Evolutionary conservation across 257 asterid species (phyloP), one percentile per base, ranked within the genome.

Genomic region (Thymus quinquecostatus): DNA sequence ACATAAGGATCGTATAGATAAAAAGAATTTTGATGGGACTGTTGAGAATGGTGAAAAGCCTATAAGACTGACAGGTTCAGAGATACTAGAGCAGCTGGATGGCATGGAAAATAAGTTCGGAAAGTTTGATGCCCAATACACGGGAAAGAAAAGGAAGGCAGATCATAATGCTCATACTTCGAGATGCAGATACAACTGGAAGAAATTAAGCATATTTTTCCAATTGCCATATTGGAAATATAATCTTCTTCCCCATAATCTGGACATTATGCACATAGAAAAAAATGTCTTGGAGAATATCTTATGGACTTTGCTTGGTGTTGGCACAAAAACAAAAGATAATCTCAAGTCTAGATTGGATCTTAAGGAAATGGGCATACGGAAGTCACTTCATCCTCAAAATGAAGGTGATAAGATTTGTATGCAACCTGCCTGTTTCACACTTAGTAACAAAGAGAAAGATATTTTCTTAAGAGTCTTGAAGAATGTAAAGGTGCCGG

Each of bases 291-390:
- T 50, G 9, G 57, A 50, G 21, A 21, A 21, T 21, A 21, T 21
- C 30, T 14, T 51, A 51, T 51, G 58, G 58, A 14, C 58, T n/a
- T 14, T 51, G 58, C 30, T 51, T 51, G 58, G 58, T 51, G 32
- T 51, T 49, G 54, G 13, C 5, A 5, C 21, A 7, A 49, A 49
- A 13, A 49, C 54, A 49, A 49, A 49, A 49, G 58, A 51, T 30
- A 51, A 51, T 51, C 58, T 51, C 6, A 48, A 48, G 1, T 48
- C 53, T 48, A 48, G 53, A 48, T 48, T 48, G 53, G 53, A 48
- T 48, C 58, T 21, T 51, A 2, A n/a, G 14, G 32, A 51, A 6
- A 5, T 51, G 6, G 32, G 58, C 30, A 14, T 51, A 51, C 58
- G 30, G 3, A 49, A 49, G 55, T 49, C 55, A 3, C 28, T 49